Evolutionary conservation across 768 basidiomycete genomes (phyloP), one percentile per base, ranked within the genome.

Genomic region (Leccinum subgranulosum): DNA sequence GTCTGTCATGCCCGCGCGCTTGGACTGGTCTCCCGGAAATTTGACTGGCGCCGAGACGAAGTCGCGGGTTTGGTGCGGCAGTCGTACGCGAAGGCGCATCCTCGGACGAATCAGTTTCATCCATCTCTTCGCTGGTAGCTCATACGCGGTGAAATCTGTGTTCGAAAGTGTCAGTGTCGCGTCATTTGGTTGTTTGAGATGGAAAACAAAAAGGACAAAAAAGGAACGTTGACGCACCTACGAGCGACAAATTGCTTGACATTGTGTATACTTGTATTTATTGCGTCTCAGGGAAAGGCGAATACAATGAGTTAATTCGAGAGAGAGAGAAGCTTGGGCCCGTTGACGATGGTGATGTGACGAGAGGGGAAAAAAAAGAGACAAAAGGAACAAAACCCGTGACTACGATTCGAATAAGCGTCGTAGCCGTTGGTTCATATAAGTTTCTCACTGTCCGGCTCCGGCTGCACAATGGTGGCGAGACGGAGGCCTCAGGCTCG

Each of bases 81-180:
- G 3, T 21, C 58, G 60, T 23, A 68, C 56, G 25, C 68, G 65
- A 31, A 68, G 56, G 1, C 67, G 68, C 55, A 68, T 52, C 45
- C 47, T 69, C 27, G 67, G 68, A 11, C 49, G 49, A 48, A 69
- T 27, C n/a, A 65, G 3, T 11, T 23, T 57, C 55, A 67, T 51
- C 60, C 63, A 63, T 47, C 51, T 65, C 23, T 57, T 61, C 9
- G 66, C 56, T 1, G 67, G 67, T 1, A 68, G 28, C 6, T 67
- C 68, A 39, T 50, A 61, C 27, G 68, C 68, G 46, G 55, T 65
- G 54, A 68, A 69, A 25, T 65, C 67, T 68, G 36, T 19, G 36
- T 39, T 41, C n/a, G 14, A 33, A 29, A 27, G 27, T 2, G 25
- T 19, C 23, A 4, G 19, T 48, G 10, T 54, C 48, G 21, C 11